Conservation (phyloP, 2,329 filamentous ascomycete species). For the Mariannaea elegans region DNA sequence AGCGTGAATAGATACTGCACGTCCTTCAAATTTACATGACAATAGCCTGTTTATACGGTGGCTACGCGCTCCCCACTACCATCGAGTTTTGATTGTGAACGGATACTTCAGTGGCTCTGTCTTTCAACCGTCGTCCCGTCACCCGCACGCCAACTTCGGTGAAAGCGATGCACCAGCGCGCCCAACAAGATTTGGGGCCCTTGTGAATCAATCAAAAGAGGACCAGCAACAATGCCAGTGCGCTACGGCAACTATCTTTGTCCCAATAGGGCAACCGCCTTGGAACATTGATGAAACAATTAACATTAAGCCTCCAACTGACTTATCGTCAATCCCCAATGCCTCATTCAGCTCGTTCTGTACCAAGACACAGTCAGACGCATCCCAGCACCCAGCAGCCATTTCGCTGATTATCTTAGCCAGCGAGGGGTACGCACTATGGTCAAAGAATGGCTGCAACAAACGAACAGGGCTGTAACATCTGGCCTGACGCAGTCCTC, state of each 20-base stretch:
- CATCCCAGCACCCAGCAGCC: constrained; percentile 23
- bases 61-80: background rate
- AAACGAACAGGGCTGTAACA: constrained; percentile 24
- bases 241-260: constrained; percentile 27
- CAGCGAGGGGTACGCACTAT: constrained; percentile 20
- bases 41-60: constrained; percentile 1
- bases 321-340: constrained; percentile 7
- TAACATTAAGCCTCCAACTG: constrained; percentile 31
- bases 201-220: constrained; percentile 29
- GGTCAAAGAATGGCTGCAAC: constrained; percentile 23
- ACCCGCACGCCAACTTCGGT: constrained; percentile 34
- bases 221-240: constrained; percentile 27
- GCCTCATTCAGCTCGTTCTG: constrained; percentile 6
- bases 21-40: constrained; percentile 14
- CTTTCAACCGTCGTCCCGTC: constrained; percentile 31
- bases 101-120: constrained; percentile 2
- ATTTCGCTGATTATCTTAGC: constrained; percentile 17
- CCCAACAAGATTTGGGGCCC: constrained; percentile 26
- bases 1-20: constrained; percentile 21
- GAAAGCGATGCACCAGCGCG: constrained; percentile 34
- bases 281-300: constrained; percentile 38
- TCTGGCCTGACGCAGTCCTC: constrained; percentile 14
- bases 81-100: background rate
- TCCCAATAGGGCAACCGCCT: constrained; percentile 30
- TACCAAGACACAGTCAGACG: constrained; percentile 19